Evolutionary conservation across 768 basidiomycete species (phyloP).

Genomic region (Suillus fuscotomentosus): DNA sequence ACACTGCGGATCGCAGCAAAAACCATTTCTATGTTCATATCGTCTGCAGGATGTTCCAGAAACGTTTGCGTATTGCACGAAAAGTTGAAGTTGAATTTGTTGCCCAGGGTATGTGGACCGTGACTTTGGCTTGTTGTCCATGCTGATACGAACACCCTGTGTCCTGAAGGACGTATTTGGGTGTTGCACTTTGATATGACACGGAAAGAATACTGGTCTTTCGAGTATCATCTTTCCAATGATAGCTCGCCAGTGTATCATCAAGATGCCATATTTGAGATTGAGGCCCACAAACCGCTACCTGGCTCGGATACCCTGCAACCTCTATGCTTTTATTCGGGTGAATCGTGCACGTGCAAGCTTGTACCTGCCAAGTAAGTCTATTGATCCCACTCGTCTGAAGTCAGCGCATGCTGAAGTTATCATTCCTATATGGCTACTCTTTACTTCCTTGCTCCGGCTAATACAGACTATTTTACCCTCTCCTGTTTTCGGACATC

Average conservation of each 20-base stretch:
- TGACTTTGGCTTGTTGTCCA: not conserved
- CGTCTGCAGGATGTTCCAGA: conserved; percentile 53
- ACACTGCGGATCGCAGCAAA: conserved; percentile 24
- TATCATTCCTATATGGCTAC: too few species aligned
- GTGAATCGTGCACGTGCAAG: rapidly evolving
- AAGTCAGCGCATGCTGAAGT: not conserved
- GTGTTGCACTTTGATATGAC: conserved; percentile 2
- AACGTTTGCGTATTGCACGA: conserved; percentile 57
- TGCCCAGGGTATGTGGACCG: not conserved
- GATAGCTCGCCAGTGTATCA: not conserved
- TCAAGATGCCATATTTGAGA: not conserved
- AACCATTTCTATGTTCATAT: conserved; percentile 49
- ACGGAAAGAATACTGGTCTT: not conserved
- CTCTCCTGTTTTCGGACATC: too few species aligned
- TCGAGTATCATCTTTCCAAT: not conserved
- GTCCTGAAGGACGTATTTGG: not conserved
- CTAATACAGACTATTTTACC: too few species aligned
- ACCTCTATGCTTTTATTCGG: too few species aligned
- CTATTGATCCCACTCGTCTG: not conserved
- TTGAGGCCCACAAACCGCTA: not conserved
- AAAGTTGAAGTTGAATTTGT: conserved; percentile 56
- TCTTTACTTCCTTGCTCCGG: not conserved
- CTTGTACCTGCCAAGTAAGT: not conserved
- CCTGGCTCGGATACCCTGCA: too few species aligned
- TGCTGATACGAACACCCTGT: not conserved